These are phyloP conservation scores for Chaetomium olivaceum DNA, from an alignment of 2,329 filamentous ascomycete species.

Conservation along the genomic window DNA sequence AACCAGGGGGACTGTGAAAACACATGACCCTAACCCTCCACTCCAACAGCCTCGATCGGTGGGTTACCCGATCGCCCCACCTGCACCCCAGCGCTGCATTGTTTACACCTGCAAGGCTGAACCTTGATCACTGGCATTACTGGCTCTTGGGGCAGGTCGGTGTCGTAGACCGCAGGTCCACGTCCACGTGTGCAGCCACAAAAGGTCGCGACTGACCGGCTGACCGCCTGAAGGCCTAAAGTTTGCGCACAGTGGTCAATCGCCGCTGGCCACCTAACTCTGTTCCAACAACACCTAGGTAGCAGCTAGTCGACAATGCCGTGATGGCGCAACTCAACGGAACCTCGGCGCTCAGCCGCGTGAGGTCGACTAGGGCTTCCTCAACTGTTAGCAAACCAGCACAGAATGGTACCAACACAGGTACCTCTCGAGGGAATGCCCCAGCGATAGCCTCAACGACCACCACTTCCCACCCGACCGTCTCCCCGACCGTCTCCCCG, in stretches of 20 bases:
- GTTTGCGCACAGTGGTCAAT: not conserved
- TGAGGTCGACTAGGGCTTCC: conserved; percentile 32
- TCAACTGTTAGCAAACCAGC: conserved; percentile 25
- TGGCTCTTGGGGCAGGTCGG: not conserved
- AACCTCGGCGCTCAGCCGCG: conserved; percentile 32
- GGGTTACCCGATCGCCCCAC: not conserved
- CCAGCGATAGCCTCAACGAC: conserved; percentile 5
- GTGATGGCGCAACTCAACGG: conserved; percentile 31
- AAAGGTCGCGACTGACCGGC: not conserved
- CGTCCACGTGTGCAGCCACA: conserved; percentile 2
- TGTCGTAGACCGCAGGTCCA: conserved; percentile 1
- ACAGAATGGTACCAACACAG: conserved; percentile 3
- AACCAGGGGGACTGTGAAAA: not conserved
- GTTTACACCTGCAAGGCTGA: conserved; percentile 6
- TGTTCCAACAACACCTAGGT: too few species aligned
- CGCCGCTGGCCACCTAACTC: not conserved
- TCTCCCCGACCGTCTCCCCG: conserved; percentile 20
- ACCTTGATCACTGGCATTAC: too few species aligned
- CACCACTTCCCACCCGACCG: conserved; percentile 9
- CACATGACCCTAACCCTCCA: not conserved
- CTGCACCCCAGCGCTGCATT: not conserved
- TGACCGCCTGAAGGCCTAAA: not conserved
- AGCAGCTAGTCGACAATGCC: conserved; percentile 24
- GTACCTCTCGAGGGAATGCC: conserved; percentile 8
- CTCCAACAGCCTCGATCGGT: not conserved